Evolutionary conservation across 805 yeast genomes (phyloP), one percentile per base, ranked within the genome.

Genomic region (Debaryomyces hansenii): DNA sequence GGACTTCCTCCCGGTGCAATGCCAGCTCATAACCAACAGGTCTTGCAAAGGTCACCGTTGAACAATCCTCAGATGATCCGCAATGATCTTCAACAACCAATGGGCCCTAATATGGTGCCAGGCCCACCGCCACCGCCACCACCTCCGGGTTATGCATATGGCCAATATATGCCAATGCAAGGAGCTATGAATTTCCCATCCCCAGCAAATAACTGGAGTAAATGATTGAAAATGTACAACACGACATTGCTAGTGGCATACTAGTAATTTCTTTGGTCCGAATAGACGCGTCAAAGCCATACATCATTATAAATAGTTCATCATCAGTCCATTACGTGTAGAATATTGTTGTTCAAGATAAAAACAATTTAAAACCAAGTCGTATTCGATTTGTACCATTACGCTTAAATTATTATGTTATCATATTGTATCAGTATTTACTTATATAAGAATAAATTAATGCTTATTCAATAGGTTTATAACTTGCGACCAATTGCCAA

Each of bases 101-200:
- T 49, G 31, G 55, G 37, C 10, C 40, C 49, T 6, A 60, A 54
- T 8, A 47, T 51, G 8, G 62, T 56, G n/a, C 60, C 63, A 15
- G 63, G 66, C 8, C 72, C 67, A n/a, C 63, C 56, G 15, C 57
- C 54, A 5, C 59, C 60, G 9, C 57, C 57, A 14, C 63, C 62
- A 20, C 69, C 70, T 8, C 74, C 71, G 14, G 71, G 70, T 1
- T 70, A 67, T 46, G 59, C 67, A 7, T 72, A 70, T 50, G 67
- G 66, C n/a, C 70, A 63, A 43, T 69, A 67, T 46, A 57, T 62
- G 38, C 70, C 72, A 1, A 50, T 66, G 45, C 69, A 60, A 20
- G 69, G 69, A 7, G 67, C 65, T 8, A 58, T 64, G 16, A 55
- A 42, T 21, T 54, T 42, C 29, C 50, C 48, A 16, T 49, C 59